Percentiles rank a stretch among this genome's conserved stretches.
Conservation (phyloP, 352 stramenopile genomes). For the Phytophthora ramorum region DNA sequence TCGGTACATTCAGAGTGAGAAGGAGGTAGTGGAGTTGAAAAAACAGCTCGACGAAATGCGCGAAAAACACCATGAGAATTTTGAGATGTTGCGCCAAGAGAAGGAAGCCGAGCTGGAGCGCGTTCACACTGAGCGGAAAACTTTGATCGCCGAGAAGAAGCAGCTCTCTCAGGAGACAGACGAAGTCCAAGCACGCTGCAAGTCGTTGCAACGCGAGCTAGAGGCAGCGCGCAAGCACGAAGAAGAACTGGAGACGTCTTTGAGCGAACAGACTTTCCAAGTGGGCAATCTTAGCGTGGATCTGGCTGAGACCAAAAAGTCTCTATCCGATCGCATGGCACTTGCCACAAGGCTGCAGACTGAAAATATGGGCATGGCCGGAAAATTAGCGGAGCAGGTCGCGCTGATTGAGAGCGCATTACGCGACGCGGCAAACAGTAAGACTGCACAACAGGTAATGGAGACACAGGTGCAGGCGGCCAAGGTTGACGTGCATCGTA, state of each 20-base stretch:
- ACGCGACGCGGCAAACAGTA: slow-evolving; percentile 56
- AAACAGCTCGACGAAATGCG: slow-evolving; percentile 60
- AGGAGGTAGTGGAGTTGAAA: slow-evolving; percentile 54
- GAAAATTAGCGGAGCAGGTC: slow-evolving; percentile 80
- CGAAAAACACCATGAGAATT: slow-evolving; percentile 63
- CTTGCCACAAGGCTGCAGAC: slow-evolving; percentile 83
- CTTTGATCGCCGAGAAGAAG: slow-evolving; percentile 36
- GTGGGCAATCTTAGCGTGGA: slow-evolving; percentile 77
- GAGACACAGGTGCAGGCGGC: slow-evolving; percentile 63
- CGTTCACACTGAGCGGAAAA: slow-evolving; percentile 46
- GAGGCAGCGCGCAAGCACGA: slow-evolving; percentile 45
- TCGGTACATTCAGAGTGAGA: slow-evolving; percentile 55
- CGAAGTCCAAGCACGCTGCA: slow-evolving; percentile 38
- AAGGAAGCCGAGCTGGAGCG: slow-evolving; percentile 67
- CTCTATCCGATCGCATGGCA: slow-evolving; percentile 83
- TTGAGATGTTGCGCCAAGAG: slow-evolving; percentile 67
- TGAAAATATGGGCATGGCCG: slow-evolving; percentile 87
- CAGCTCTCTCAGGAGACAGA: slow-evolving; percentile 39
- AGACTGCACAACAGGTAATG: slow-evolving; percentile 53
- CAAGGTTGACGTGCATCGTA: slow-evolving; percentile 55
- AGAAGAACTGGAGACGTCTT: slow-evolving; percentile 50
- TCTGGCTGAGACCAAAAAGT: slow-evolving; percentile 82
- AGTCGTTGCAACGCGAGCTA: slow-evolving; percentile 44
- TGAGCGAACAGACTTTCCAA: slow-evolving; percentile 64
- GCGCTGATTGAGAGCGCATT: slow-evolving; percentile 75